Evolutionary conservation across 2,329 filamentous ascomycete genomes (phyloP), one percentile per base, ranked within the genome.

Genomic region (Verticillium dahliae): DNA sequence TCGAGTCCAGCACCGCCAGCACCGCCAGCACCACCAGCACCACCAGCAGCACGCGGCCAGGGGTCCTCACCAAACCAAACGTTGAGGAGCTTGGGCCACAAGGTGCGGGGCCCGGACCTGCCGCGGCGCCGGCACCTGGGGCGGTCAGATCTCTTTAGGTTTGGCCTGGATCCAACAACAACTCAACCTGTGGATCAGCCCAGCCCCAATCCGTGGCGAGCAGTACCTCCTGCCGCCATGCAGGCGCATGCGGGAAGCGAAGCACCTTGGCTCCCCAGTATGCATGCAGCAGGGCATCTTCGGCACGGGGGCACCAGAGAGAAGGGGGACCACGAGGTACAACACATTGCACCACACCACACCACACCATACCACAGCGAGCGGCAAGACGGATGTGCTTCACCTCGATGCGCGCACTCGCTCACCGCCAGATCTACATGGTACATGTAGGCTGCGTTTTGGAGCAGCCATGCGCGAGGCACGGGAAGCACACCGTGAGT

Each of bases 31-130:
- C 37, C 34, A 35, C 41, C 13, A 13, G 34, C 35, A 37, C 35
- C 35, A 37, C 4, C 35, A 37, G 2, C 35, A 37, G 35, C 35
- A 37, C 13, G 56, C 11, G 18, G 22, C 33, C 62, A 41, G 60
- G 57, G 62, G 18, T 18, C 38, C 41, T 39, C 52, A 37, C 39
- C 54, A 57, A 58, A 13, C 64, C 60, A 65, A 63, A 63, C 60
- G 64, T 65, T 65, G 64, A 65, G 64, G 64, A 65, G 64, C 64
- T 65, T 65, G 64, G 64, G 61, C 64, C 64, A 65, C 6, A 18
- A 7, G 38, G 60, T 50, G 38, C 55, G 55, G 45, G 27, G 58
- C 55, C 27, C 31, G 56, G 59, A 57, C 13, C 39, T 34, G 50
- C 45, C 58, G 41, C 39, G 39, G 41, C 35, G 58, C 45, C 58